Base-by-base conservation (phyloP, 2,329 filamentous ascomycete species). In the Trichocomaceae sp. region DNA sequence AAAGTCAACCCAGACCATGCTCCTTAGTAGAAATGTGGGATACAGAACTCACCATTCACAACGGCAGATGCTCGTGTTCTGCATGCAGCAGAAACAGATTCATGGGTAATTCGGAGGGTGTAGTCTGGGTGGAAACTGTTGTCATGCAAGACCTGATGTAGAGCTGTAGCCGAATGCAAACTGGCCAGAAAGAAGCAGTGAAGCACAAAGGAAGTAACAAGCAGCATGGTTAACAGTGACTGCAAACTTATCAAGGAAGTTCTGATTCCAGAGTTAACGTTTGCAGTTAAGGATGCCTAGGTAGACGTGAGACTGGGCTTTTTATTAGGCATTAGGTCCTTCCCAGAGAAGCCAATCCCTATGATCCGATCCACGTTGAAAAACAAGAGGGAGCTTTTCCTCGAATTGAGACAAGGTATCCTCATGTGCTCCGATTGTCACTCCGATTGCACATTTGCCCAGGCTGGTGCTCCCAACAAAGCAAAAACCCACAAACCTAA, bases 11-110 rank as follows among this genome's bases (percentile, higher is more conserved):
- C 17, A 17, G 33, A 15, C 13, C 12, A 22, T 13, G 31, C 3
- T 35, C 12, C 12, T 35, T 35, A 2, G 10, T 29, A 35, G n/a
- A n/a, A 35, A 39, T 10, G 5, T 3, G 5, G 20, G 15, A 7
- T 4, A 22, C 20, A 20, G 15, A 19, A 13, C 26, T 20, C 26
- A 57, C 55, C 47, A 47, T 57, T 57, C 5, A 54, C 51, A 2
- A 57, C 50, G 7, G 55, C 31, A 13, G 55, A 54, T 15, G 41
- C 3, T 26, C 55, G 50, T 20, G 55, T 54, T 31, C 55, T 54
- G 17, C 55, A 57, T 10, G 55, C 55, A 35, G 35, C 35, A 2
- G 50, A 26, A 3, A 46, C 46, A 4, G 41, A 47, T 17, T 54
- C 26, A 5, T 20, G 5, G 4, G 35, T 33, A 13, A 57, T 47